Percentiles rank a stretch among this genome's conserved stretches.
These are phyloP conservation scores for Sporothrix sp. DNA, from an alignment of 2,329 filamentous ascomycete species.

Conservation along the genomic window DNA sequence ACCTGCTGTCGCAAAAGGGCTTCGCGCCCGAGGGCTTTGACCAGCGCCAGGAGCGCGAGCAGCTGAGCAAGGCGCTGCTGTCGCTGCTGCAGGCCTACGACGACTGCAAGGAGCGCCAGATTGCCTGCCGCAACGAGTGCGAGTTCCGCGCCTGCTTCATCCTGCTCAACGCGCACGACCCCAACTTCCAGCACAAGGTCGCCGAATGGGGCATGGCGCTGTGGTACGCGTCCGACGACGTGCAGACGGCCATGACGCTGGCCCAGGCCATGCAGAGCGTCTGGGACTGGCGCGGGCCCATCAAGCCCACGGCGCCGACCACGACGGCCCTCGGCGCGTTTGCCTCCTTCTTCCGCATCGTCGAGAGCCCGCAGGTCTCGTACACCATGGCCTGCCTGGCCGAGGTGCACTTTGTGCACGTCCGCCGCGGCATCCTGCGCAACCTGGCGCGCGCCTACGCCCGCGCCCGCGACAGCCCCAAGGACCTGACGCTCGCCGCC, in stretches of 20 bases:
- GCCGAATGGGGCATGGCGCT: conserved; percentile 46
- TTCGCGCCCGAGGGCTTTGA: conserved; percentile 51
- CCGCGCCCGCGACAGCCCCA: conserved; percentile 46
- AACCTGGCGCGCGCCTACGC: conserved; percentile 46
- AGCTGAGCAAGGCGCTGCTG: conserved; percentile 54
- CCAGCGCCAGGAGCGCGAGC: conserved; percentile 58
- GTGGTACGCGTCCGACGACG: conserved; percentile 45
- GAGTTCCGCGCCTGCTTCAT: conserved; percentile 59
- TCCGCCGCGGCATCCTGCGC: conserved; percentile 49
- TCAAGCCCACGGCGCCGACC: conserved; percentile 39
- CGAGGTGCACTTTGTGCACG: conserved; percentile 54
- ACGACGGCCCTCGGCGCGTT: conserved; percentile 41
- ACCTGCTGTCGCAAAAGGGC: conserved; percentile 49
- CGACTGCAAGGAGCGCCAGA: conserved; percentile 49
- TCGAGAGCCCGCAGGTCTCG: conserved; percentile 46
- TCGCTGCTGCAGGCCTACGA: conserved; percentile 59
- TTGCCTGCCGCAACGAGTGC: conserved; percentile 51
- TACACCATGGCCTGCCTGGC: conserved; percentile 63
- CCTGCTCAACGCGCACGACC: conserved; percentile 50
- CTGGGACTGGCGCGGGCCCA: conserved; percentile 45
- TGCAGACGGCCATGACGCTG: conserved; percentile 52
- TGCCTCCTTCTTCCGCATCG: conserved; percentile 49
- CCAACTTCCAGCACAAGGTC: conserved; percentile 46
- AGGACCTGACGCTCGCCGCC: conserved; percentile 48
- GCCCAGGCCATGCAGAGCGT: conserved; percentile 52